phyloP scores from a whole-genome alignment of 352 stramenopile genomes.

The Peronospora belbahrii region DNA sequence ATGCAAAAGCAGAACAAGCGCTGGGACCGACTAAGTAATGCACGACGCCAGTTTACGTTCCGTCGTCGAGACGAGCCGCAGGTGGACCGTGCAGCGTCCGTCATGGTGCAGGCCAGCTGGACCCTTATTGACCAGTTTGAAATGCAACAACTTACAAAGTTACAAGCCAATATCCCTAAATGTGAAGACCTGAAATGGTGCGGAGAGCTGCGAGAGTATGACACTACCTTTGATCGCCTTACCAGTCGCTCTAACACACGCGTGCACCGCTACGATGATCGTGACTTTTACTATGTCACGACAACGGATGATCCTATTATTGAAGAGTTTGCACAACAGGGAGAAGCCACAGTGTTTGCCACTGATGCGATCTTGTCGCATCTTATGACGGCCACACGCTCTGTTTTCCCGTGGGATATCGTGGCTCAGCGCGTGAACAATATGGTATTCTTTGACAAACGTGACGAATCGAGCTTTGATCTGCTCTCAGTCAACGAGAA shows the following conservation, averaged over 20 bases:
- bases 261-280: slow-evolving; percentile 79
- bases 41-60: slow-evolving; percentile 56
- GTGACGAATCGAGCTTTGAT: slow-evolving; percentile 91
- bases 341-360: slow-evolving; percentile 91
- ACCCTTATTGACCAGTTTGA: slow-evolving; percentile 94
- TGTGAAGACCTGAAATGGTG: slow-evolving; percentile 91
- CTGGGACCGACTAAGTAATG: slow-evolving; percentile 72
- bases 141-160: slow-evolving; percentile 91
- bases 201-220: slow-evolving; percentile 92
- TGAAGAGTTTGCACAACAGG: slow-evolving; percentile 88
- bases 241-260: slow-evolving; percentile 79
- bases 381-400: slow-evolving; percentile 94
- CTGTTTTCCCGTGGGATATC: slow-evolving; percentile 97
- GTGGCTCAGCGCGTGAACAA: slow-evolving; percentile 89
- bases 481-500: slow-evolving; percentile 95
- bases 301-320: slow-evolving; percentile 96
- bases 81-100: slow-evolving; percentile 79
- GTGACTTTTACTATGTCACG: slow-evolving; percentile 95
- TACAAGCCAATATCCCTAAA: slow-evolving; percentile 84
- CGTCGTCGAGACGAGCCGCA: slow-evolving; percentile 64
- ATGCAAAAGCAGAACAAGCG: slow-evolving; percentile 86
- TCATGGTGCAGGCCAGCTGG: slow-evolving; percentile 90
- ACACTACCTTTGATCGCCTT: slow-evolving; percentile 91
- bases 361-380: slow-evolving; percentile 96
- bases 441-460: slow-evolving; percentile 97